phyloP scores from a whole-genome alignment of 352 stramenopile species.

The Globisporangium cederbergense region DNA sequence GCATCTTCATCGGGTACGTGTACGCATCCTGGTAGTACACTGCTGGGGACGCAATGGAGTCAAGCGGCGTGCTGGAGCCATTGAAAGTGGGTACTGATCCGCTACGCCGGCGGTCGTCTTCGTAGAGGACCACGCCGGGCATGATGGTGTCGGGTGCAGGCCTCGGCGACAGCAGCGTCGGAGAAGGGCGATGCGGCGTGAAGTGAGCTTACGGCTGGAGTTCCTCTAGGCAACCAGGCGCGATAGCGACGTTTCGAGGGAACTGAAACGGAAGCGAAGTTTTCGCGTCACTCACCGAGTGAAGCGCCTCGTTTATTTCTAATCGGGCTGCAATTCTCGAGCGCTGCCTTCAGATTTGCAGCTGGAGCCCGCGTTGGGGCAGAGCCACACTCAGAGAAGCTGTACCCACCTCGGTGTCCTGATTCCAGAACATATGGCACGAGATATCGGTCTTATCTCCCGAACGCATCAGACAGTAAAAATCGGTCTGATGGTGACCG shows the following conservation, averaged over 20 bases:
- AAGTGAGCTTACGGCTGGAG: background rate
- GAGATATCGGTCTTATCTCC: too few relatives aligned
- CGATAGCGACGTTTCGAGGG: background rate
- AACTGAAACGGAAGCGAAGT: background rate
- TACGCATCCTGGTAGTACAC: constrained; percentile 37
- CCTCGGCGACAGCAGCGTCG: background rate
- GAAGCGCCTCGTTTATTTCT: background rate
- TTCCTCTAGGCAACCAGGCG: background rate
- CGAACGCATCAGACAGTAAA: background rate
- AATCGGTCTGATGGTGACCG: background rate
- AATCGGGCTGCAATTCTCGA: background rate
- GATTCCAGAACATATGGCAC: background rate
- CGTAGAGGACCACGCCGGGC: constrained; percentile 18
- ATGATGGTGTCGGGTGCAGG: background rate
- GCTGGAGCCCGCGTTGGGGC: too few relatives aligned
- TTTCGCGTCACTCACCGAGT: background rate
- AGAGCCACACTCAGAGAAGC: too few relatives aligned
- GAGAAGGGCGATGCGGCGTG: background rate
- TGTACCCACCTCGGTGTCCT: background rate
- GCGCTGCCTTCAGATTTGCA: too few relatives aligned
- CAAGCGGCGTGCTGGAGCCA: constrained; percentile 22
- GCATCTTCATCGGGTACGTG: constrained; percentile 21
- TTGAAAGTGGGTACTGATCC: constrained; percentile 11
- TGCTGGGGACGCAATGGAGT: constrained; percentile 36
- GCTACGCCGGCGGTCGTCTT: constrained; percentile 4